These are phyloP conservation scores for Rugosomyces carneus DNA, from an alignment of 1,284 basidiomycete genomes.

Conservation along the genomic window DNA sequence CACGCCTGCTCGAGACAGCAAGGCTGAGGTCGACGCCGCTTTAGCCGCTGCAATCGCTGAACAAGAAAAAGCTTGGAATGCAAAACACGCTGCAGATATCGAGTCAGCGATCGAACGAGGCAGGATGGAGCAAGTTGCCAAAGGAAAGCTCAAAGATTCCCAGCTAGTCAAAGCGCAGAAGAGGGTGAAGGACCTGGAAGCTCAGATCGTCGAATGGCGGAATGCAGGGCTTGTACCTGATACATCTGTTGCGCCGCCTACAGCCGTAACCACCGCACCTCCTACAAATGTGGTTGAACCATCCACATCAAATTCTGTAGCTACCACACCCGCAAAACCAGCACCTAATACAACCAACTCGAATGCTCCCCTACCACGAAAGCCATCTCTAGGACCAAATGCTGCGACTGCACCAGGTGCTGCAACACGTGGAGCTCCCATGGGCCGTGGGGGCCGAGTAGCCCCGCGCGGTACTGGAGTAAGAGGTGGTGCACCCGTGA, in stretches of 20 bases:
- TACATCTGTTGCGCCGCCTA: constrained; percentile 19
- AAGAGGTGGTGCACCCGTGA: constrained; percentile 21
- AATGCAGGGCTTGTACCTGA: constrained; percentile 41
- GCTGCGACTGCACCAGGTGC: constrained; percentile 13
- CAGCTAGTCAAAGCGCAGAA: constrained; percentile 54
- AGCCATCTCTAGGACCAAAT: constrained; percentile 17
- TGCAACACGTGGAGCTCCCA: constrained; percentile 15
- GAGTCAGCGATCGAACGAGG: constrained; percentile 61
- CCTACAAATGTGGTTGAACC: constrained; percentile 15
- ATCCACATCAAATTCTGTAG: constrained; percentile 18
- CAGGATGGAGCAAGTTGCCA: constrained; percentile 52
- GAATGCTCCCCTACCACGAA: constrained; percentile 18
- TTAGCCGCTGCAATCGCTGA: constrained; percentile 39
- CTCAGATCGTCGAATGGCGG: constrained; percentile 50
- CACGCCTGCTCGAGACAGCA: constrained; percentile 27
- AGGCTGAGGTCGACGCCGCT: constrained; percentile 43
- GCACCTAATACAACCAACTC: constrained; percentile 12
- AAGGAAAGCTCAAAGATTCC: constrained; percentile 62
- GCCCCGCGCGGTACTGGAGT: constrained; percentile 19
- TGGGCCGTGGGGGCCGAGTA: constrained; percentile 14
- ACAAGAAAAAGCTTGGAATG: constrained; percentile 40
- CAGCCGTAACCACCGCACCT: constrained; percentile 17
- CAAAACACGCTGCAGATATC: constrained; percentile 48
- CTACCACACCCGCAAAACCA: constrained; percentile 17
- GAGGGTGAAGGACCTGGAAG: constrained; percentile 61